A percentile compares a stretch with the other conserved stretches of the same genome.
Conservation (phyloP, 2,329 filamentous ascomycete species). For the Phyllachora maydis region DNA sequence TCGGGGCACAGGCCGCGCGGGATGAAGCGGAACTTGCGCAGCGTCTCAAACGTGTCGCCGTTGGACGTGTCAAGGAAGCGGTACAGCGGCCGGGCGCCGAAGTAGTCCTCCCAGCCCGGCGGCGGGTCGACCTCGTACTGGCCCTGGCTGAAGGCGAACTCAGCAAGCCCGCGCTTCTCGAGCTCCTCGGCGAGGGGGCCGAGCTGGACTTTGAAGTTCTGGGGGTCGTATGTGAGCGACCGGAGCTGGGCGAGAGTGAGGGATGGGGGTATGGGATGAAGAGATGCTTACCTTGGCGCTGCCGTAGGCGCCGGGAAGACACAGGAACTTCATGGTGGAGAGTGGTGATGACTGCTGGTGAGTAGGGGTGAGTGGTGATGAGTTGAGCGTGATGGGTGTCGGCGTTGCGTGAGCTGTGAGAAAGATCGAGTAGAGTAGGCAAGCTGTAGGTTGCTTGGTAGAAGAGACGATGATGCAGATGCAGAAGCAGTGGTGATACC, state of each 20-base stretch:
- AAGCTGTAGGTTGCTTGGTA: too few relatives aligned
- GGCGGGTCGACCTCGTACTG: conserved; percentile 7
- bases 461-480: too few relatives aligned
- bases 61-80: conserved; percentile 7
- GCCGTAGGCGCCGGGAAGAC: conserved; percentile 10
- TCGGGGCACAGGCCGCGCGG: conserved; percentile 7
- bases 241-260: not conserved
- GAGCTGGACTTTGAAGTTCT: conserved; percentile 9
- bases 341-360: too few relatives aligned
- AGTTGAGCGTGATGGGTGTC: too few relatives aligned
- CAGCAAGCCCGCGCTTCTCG: conserved; percentile 4
- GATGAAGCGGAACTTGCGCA: conserved; percentile 7
- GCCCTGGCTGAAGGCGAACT: conserved; percentile 7
- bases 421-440: too few relatives aligned
- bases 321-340: conserved; percentile 11
- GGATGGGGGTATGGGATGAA: too few relatives aligned
- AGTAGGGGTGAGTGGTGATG: too few relatives aligned
- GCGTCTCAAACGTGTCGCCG: conserved; percentile 7
- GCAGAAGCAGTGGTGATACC: too few relatives aligned
- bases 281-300: conserved; percentile 8
- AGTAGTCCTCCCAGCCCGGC: conserved; percentile 8
- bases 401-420: too few relatives aligned
- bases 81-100: conserved; percentile 7
- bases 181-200: conserved; percentile 7
- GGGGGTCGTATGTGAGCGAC: not conserved